These are phyloP conservation scores for Solanum tarijense DNA, from an alignment of 257 asterid genomes.

Conservation along the genomic window DNA sequence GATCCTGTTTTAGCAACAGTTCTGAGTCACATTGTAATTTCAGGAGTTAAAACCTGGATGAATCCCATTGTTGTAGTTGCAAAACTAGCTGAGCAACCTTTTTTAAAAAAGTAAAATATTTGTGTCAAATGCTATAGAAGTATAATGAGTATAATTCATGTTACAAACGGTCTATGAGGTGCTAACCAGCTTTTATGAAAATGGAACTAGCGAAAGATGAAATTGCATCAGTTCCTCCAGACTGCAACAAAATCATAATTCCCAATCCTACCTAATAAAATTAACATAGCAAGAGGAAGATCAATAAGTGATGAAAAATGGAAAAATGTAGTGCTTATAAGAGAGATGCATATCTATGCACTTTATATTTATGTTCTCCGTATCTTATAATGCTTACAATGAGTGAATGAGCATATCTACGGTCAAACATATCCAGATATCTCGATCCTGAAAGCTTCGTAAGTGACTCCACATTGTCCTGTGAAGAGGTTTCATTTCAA, in stretches of 20 bases:
- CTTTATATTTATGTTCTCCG: not conserved
- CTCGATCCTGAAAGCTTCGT: slow-evolving; percentile 8
- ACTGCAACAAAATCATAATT: slow-evolving; percentile 17
- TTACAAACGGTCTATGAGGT: not conserved
- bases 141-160: not conserved
- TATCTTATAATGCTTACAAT: slow-evolving; percentile 9
- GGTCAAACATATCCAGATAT: slow-evolving; percentile 16
- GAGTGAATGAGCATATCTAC: slow-evolving; percentile 19
- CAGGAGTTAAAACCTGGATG: slow-evolving; percentile 16
- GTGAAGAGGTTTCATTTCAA: not conserved
- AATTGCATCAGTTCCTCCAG: slow-evolving; percentile 27
- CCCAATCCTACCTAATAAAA: slow-evolving; percentile 21
- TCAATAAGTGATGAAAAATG: not conserved
- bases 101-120: not conserved
- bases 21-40: not conserved
- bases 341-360: not conserved
- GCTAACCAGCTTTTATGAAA: slow-evolving; percentile 21
- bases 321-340: not conserved
- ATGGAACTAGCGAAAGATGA: slow-evolving; percentile 22
- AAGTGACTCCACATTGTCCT: slow-evolving; percentile 11
- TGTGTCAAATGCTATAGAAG: not conserved
- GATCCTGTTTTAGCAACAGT: not conserved
- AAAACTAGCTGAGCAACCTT: slow-evolving; percentile 13
- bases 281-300: not conserved
- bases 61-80: slow-evolving; percentile 16